phyloP scores from a whole-genome alignment of 306 rosid species.

The Potentilla sterilis region DNA sequence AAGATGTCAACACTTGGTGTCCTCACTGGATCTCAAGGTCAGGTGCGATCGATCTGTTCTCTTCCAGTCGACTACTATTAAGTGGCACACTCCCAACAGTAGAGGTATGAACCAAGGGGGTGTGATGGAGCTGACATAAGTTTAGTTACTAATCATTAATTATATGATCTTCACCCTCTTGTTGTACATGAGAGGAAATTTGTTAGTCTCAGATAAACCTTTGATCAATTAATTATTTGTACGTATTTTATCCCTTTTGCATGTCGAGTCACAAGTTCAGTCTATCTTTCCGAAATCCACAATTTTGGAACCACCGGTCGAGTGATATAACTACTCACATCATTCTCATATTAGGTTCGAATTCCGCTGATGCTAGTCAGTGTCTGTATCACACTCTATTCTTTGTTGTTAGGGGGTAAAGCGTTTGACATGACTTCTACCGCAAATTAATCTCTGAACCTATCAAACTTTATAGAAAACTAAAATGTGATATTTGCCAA shows the following conservation, averaged over 20 bases:
- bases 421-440: too few species aligned
- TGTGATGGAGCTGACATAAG: not conserved
- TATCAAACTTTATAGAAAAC: too few species aligned
- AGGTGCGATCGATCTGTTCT: constrained; percentile 35
- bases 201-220: not conserved
- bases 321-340: too few species aligned
- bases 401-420: too few species aligned
- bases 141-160: not conserved
- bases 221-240: not conserved
- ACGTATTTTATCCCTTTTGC: not conserved
- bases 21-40: constrained; percentile 38
- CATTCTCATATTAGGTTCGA: too few species aligned
- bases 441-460: too few species aligned
- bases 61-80: constrained; percentile 9
- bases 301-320: not conserved
- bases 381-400: too few species aligned
- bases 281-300: not conserved
- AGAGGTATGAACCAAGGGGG: not conserved
- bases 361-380: too few species aligned
- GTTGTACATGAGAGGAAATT: not conserved
- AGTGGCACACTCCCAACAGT: not conserved
- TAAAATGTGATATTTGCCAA: too few species aligned
- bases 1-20: constrained; percentile 62
- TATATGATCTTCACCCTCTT: not conserved
- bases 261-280: too few species aligned